Evolutionary conservation across 2,329 filamentous ascomycete genomes (phyloP).

Genomic region (Aspergillus fijiensis): DNA sequence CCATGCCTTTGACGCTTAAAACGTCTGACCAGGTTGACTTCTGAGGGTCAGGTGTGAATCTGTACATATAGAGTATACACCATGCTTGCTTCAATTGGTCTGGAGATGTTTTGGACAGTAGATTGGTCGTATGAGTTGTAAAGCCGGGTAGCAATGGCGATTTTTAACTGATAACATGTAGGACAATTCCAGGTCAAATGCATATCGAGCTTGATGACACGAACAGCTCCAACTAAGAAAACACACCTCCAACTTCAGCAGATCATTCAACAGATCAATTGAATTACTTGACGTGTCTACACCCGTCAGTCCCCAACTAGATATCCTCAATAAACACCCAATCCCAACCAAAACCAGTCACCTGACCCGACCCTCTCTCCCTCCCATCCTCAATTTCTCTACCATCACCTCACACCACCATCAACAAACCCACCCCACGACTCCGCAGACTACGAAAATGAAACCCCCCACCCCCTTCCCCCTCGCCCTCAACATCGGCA

Average conservation of each 20-base stretch:
- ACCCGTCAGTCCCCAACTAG: too few species aligned
- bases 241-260: too few species aligned
- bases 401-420: not conserved
- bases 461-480: conserved; percentile 55
- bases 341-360: conserved; percentile 2
- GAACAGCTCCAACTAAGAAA: too few species aligned
- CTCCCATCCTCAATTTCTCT: not conserved
- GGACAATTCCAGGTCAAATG: too few species aligned
- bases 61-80: conserved; percentile 33
- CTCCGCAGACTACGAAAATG: conserved; percentile 22
- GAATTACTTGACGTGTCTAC: too few species aligned
- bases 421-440: not conserved
- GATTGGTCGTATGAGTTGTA: too few species aligned
- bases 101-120: not conserved
- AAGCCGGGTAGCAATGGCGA: too few species aligned
- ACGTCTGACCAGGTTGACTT: not conserved
- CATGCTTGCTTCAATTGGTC: conserved; percentile 10
- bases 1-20: not conserved
- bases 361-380: not conserved
- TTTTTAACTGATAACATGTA: too few species aligned
- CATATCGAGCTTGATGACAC: too few species aligned
- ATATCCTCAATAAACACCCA: too few species aligned
- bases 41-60: conserved; percentile 18
- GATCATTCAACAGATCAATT: too few species aligned
- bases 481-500: conserved; percentile 68